These are phyloP conservation scores for Podospora australis DNA, from an alignment of 495 filamentous ascomycete species.

Conservation along the genomic window DNA sequence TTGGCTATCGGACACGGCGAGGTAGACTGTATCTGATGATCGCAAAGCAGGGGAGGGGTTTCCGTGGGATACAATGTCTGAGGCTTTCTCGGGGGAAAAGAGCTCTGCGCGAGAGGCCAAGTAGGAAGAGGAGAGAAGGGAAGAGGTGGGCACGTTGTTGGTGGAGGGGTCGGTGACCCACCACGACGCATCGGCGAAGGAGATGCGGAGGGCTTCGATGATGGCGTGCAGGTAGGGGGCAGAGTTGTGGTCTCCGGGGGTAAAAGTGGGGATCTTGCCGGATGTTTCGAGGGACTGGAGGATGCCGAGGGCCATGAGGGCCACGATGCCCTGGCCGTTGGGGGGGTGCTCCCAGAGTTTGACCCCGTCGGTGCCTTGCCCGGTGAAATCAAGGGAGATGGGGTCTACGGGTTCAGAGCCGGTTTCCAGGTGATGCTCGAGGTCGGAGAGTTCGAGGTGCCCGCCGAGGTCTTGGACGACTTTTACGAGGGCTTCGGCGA, in stretches of 20 bases:
- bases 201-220: constrained; percentile 84
- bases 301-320: constrained; percentile 88
- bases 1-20: constrained; percentile 67
- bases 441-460: constrained; percentile 70
- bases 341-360: constrained; percentile 95
- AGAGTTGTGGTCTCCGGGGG: constrained; percentile 62
- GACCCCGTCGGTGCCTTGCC: constrained; percentile 50
- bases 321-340: constrained; percentile 96
- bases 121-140: constrained; percentile 49
- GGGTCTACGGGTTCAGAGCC: constrained; percentile 76
- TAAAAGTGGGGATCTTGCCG: constrained; percentile 65
- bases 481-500: constrained; percentile 74
- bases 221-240: constrained; percentile 73
- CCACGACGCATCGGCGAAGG: constrained; percentile 86
- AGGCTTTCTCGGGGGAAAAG: constrained; percentile 27
- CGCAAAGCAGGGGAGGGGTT: constrained; percentile 48
- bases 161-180: constrained; percentile 80
- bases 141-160: constrained; percentile 55
- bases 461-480: constrained; percentile 72
- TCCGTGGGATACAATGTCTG: constrained; percentile 43
- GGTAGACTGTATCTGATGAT: constrained; percentile 90
- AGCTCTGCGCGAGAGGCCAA: constrained; percentile 34
- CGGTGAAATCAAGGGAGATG: constrained; percentile 71
- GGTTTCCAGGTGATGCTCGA: constrained; percentile 63
- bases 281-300: constrained; percentile 73